Evolutionary conservation across 1,139 yeast species (phyloP).

Genomic region (Taiozyma sp.): DNA sequence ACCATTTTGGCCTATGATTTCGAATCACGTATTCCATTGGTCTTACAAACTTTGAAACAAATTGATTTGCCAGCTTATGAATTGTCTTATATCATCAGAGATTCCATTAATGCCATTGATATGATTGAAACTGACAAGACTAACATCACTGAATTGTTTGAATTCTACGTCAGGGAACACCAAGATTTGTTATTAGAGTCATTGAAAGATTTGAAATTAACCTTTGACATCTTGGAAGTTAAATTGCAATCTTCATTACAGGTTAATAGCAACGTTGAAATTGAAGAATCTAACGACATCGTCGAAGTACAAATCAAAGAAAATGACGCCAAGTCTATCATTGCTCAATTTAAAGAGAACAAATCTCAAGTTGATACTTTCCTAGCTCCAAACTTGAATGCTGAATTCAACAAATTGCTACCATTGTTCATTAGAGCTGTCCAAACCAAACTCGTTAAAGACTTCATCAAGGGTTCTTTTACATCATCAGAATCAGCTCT

Average conservation of each 20-base stretch:
- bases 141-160: conserved; percentile 38
- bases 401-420: conserved; percentile 39
- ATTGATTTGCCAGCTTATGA: conserved; percentile 32
- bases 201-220: conserved; percentile 35
- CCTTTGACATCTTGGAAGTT: conserved; percentile 59
- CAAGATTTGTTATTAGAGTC: conserved; percentile 36
- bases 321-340: conserved; percentile 18
- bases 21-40: conserved; percentile 25
- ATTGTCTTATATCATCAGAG: conserved; percentile 31
- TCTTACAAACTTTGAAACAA: conserved; percentile 26
- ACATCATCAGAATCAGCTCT: conserved; percentile 35
- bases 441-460: conserved; percentile 28
- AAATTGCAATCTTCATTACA: conserved; percentile 55
- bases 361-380: conserved; percentile 22
- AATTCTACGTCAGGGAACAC: conserved; percentile 36
- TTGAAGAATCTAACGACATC: conserved; percentile 19
- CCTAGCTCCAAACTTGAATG: conserved; percentile 29
- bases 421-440: conserved; percentile 38
- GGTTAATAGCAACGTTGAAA: conserved; percentile 22
- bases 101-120: conserved; percentile 31
- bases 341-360: conserved; percentile 24
- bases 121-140: conserved; percentile 31
- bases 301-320: conserved; percentile 4
- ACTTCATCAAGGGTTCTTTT: conserved; percentile 32
- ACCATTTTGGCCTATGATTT: conserved; percentile 34